Base-by-base conservation (phyloP, 768 basidiomycete species). In the Asterophora lycoperdoides region DNA sequence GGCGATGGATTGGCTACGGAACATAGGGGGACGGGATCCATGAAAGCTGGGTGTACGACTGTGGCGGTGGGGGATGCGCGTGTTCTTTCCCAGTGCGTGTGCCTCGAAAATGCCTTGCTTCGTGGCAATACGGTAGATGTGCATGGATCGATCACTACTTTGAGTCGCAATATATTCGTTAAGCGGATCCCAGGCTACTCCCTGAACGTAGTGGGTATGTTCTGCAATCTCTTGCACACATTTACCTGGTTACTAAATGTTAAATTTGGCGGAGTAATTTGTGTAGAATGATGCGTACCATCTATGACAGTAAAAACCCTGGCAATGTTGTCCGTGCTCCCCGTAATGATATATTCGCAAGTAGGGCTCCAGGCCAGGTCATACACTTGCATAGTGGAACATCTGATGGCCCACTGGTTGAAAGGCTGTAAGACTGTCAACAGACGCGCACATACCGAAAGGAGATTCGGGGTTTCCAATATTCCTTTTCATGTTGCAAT, bases 131-230 rank as follows among this genome's bases (percentile, higher is more conserved):
- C 80, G 79, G 68, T 97, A 92, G 56, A 99, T 83, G 64, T 97
- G 93, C 81, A 98, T 95, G 17, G 93, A 88, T 39, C 95, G 79
- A 67, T 99, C 96, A 60, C 87, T 91, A 65, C 90, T 93, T 63
- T 99, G 96, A 0, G 96, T 98, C 3, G 96, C 94, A 52, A 99
- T 90, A 62, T 89, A 98, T 65, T 96, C 92, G 64, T 95, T 93
- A 58, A 96, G 69, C 1, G 96, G 96, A 56, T 99, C 96, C 96
- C 96, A 99, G 0, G 95, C 91, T 23, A 98, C 96, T 8, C 96
- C 96, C 71, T 99, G 96, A 0, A 99, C 96, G 62, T 90, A 97
- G 66, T 98, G 95, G 29, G 79, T 82, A 66, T 99, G 96, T 60
- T 98, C 95, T 1, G 90, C 86, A 52, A 94, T 87, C 64, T 93